Conservation (phyloP, 2,329 filamentous ascomycete genomes). For the Colletotrichum tropicale region DNA sequence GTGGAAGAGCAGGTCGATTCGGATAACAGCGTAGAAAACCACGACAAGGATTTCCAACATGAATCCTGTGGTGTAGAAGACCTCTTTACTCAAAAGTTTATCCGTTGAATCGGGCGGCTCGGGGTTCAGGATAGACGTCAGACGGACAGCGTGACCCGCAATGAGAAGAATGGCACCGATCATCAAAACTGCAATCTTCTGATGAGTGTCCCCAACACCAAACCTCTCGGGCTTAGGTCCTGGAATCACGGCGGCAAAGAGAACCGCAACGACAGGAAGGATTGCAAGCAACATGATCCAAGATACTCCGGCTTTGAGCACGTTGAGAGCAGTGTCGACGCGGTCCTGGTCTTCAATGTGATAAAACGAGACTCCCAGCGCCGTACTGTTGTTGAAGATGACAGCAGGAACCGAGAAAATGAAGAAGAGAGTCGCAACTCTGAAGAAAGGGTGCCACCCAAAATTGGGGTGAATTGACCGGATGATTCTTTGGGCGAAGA, state of each 20-base stretch:
- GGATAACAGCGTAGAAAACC: constrained; percentile 27
- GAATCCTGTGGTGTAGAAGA: constrained; percentile 40
- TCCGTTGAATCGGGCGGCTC: constrained; percentile 23
- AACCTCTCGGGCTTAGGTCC: constrained; percentile 34
- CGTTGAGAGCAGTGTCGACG: constrained; percentile 7
- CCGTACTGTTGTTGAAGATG: constrained; percentile 35
- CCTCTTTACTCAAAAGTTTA: constrained; percentile 33
- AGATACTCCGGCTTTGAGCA: constrained; percentile 24
- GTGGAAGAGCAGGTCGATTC: constrained; percentile 34
- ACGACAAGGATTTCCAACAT: constrained; percentile 33
- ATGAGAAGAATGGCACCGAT: constrained; percentile 20
- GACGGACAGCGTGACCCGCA: constrained; percentile 24
- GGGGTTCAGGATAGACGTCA: constrained; percentile 27
- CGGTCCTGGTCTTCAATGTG: constrained; percentile 21
- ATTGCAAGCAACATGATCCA: constrained; percentile 27
- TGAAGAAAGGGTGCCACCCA: constrained; percentile 36
- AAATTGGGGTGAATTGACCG: constrained; percentile 39
- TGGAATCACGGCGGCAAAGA: constrained; percentile 28
- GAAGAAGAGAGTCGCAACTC: constrained; percentile 25
- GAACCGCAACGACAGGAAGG: constrained; percentile 24
- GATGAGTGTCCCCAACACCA: constrained; percentile 31
- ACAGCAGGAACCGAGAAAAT: constrained; percentile 30
- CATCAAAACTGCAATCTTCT: constrained; percentile 33
- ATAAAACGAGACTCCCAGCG: constrained; percentile 30
- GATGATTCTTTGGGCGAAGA: constrained; percentile 42